These are phyloP conservation scores for Ceratocystis cubensis DNA, from an alignment of 2,329 filamentous ascomycete genomes.

Conservation along the genomic window DNA sequence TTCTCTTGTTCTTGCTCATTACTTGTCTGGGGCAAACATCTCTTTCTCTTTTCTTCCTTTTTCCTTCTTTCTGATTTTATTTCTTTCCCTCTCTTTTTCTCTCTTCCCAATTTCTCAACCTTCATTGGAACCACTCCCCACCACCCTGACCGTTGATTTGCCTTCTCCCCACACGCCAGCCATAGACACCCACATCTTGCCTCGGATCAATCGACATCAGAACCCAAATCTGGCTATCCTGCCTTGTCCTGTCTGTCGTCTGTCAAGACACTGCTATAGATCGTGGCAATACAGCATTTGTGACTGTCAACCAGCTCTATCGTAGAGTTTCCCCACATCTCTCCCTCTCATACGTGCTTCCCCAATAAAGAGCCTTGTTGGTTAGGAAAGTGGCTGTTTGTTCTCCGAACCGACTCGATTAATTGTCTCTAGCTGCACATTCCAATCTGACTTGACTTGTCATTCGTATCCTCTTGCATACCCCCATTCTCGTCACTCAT, in stretches of 20 bases:
- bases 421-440: too few relatives aligned
- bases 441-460: too few relatives aligned
- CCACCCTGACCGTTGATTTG: background rate
- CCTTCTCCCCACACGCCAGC: background rate
- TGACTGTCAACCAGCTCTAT: background rate
- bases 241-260: constrained; percentile 4
- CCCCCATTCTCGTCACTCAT: background rate
- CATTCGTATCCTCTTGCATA: too few relatives aligned
- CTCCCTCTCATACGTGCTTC: background rate
- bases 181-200: background rate
- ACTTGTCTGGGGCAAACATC: too few relatives aligned
- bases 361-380: background rate
- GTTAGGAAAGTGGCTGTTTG: too few relatives aligned
- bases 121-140: background rate
- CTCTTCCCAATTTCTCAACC: background rate
- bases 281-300: background rate
- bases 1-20: background rate
- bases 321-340: constrained; percentile 1
- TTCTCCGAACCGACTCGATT: too few relatives aligned
- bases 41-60: background rate
- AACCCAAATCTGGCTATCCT: background rate
- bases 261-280: constrained; percentile 3
- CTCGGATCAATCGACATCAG: background rate
- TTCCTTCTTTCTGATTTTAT: too few relatives aligned
- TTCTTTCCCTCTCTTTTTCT: background rate